Conservation (phyloP, 805 yeast genomes). For the Nematodospora valgi region DNA sequence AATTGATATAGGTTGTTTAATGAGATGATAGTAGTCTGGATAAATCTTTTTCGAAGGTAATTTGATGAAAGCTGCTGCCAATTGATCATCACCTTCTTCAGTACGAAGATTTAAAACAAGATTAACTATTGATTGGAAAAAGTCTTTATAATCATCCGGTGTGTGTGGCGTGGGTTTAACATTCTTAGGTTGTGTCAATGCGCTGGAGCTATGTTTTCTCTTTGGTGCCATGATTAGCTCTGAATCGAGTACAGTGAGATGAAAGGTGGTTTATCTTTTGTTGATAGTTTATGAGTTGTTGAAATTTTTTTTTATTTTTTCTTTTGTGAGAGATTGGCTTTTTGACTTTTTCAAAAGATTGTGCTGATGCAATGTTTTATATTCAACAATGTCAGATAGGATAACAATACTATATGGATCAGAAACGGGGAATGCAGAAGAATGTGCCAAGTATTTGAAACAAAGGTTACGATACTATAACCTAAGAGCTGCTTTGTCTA, state of each 20-base stretch:
- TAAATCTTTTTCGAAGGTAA: conserved; percentile 35
- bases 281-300: conserved; percentile 1
- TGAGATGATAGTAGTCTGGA: conserved; percentile 38
- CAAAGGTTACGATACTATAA: conserved; percentile 52
- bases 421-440: conserved; percentile 90
- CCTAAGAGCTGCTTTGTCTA: conserved; percentile 44
- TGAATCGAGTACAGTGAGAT: too few relatives aligned
- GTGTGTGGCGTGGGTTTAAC: conserved; percentile 15
- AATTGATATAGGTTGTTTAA: conserved; percentile 31
- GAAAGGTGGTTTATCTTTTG: background rate
- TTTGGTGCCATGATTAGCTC: conserved; percentile 22
- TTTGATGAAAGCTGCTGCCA: conserved; percentile 29
- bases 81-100: conserved; percentile 26
- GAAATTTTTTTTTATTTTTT: conserved; percentile 3
- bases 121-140: conserved; percentile 29
- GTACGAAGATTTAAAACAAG: conserved; percentile 26
- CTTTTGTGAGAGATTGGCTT: background rate
- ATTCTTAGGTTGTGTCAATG: conserved; percentile 12
- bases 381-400: background rate
- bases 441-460: conserved; percentile 66
- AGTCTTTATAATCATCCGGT: conserved; percentile 22
- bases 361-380: too few relatives aligned
- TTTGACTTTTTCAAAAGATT: background rate
- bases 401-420: conserved; percentile 80
- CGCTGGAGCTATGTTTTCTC: conserved; percentile 13